These are phyloP conservation scores for Trametes gibbosa DNA, from an alignment of 768 basidiomycete genomes.

Conservation along the genomic window DNA sequence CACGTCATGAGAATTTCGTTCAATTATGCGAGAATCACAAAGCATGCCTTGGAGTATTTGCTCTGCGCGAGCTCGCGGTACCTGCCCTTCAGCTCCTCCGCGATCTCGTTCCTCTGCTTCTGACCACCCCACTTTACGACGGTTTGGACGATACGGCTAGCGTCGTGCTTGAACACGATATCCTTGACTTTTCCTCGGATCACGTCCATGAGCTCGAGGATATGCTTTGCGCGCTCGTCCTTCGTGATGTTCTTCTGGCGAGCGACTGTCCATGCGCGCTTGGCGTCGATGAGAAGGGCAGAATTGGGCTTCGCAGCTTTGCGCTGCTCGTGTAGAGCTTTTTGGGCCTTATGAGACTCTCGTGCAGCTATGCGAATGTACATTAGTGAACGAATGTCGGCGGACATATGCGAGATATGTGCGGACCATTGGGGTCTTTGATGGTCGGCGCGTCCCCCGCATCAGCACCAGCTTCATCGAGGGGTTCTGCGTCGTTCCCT, in stretches of 20 bases:
- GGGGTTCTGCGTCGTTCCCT: conserved; percentile 19
- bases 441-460: conserved; percentile 23
- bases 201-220: conserved; percentile 70
- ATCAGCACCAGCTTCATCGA: conserved; percentile 31
- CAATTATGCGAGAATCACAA: background rate
- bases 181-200: conserved; percentile 83
- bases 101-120: conserved; percentile 75
- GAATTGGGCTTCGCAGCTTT: conserved; percentile 79
- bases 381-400: background rate
- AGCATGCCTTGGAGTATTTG: conserved; percentile 83
- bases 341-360: conserved; percentile 74
- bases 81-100: conserved; percentile 76
- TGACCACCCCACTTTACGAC: conserved; percentile 79
- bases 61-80: conserved; percentile 78
- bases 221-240: conserved; percentile 70
- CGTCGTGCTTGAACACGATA: conserved; percentile 89
- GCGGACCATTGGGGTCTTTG: conserved; percentile 62
- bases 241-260: conserved; percentile 68
- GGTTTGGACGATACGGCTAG: conserved; percentile 80
- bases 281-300: conserved; percentile 63
- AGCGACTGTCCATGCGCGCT: conserved; percentile 74
- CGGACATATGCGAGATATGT: background rate
- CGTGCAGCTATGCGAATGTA: conserved; percentile 43
- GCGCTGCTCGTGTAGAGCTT: conserved; percentile 62
- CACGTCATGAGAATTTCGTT: too few species aligned